Evolutionary conservation across 257 asterid genomes (phyloP).

Genomic region (Thymus quinquecostatus): DNA sequence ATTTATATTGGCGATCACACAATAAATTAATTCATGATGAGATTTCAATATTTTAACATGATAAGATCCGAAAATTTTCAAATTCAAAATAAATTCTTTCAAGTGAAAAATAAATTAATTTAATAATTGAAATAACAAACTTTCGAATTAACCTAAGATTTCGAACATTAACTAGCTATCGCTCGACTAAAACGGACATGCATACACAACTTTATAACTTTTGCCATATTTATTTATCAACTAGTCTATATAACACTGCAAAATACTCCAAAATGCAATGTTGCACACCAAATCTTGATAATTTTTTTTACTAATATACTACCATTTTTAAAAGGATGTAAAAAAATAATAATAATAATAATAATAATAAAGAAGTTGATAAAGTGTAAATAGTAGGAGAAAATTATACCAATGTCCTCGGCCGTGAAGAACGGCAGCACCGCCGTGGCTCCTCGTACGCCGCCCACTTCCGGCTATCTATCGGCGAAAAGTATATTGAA

Average conservation of each 20-base stretch:
- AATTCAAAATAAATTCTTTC: neutral
- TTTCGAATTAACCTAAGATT: too few species aligned
- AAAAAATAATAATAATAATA: neutral
- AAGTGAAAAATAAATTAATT: neutral
- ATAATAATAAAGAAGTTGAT: too few species aligned
- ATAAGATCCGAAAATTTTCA: neutral
- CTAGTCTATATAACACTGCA: neutral
- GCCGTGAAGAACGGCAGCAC: neutral
- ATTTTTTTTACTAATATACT: neutral
- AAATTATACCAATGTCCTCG: too few species aligned
- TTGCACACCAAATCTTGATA: neutral
- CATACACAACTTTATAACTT: too few species aligned
- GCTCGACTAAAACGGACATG: too few species aligned
- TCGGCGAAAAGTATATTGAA: too few species aligned
- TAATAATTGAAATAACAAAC: too few species aligned
- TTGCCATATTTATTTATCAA: too few species aligned
- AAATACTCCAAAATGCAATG: constrained; percentile 2
- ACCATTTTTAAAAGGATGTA: too few species aligned
- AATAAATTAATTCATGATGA: neutral
- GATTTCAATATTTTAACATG: neutral
- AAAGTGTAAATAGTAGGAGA: too few species aligned
- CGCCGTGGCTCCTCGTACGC: neutral
- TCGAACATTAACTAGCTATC: too few species aligned
- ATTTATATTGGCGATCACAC: neutral
- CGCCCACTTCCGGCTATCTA: too few species aligned